phyloP scores from a whole-genome alignment of 371 early-diverging fungal species.

The Homolaphlyctis polyrhiza region DNA sequence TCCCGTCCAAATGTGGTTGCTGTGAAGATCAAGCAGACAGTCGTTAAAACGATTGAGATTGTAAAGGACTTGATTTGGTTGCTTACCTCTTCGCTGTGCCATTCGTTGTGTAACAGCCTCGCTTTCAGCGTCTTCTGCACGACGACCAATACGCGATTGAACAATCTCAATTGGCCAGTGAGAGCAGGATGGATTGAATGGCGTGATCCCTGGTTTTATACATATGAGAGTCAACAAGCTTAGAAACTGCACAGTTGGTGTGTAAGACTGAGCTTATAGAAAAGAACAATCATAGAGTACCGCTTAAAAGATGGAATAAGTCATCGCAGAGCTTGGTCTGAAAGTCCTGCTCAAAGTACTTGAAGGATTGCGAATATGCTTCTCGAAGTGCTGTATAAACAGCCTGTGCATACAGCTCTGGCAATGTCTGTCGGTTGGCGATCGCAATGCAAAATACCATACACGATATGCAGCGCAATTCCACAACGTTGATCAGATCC shows the following conservation, averaged over 20 bases:
- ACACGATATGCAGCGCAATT: not conserved
- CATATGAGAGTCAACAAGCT: not conserved
- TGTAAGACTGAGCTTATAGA: no score
- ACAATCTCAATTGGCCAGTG: not conserved
- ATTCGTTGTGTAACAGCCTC: no score
- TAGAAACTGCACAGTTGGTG: conserved; percentile 7
- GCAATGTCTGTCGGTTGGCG: conserved; percentile 2
- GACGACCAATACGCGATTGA: not conserved
- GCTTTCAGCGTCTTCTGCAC: no score
- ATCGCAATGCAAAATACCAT: not conserved
- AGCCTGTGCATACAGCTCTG: conserved; percentile 7
- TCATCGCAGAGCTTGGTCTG: conserved; percentile 9
- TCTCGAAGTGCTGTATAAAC: conserved; percentile 6
- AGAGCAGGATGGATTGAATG: not conserved
- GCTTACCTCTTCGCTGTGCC: no score
- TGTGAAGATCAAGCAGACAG: no score
- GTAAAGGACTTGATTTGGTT: no score
- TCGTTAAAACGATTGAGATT: no score
- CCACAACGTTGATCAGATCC: not conserved
- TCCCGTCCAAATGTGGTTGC: no score
- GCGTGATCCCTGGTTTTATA: conserved; percentile 1
- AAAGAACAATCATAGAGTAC: not conserved
- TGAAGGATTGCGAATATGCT: conserved; percentile 13
- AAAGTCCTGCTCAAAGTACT: conserved; percentile 10
- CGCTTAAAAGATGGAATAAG: not conserved